Base-by-base conservation (phyloP, 2,329 filamentous ascomycete species). In the Rhinocladiella similis region DNA sequence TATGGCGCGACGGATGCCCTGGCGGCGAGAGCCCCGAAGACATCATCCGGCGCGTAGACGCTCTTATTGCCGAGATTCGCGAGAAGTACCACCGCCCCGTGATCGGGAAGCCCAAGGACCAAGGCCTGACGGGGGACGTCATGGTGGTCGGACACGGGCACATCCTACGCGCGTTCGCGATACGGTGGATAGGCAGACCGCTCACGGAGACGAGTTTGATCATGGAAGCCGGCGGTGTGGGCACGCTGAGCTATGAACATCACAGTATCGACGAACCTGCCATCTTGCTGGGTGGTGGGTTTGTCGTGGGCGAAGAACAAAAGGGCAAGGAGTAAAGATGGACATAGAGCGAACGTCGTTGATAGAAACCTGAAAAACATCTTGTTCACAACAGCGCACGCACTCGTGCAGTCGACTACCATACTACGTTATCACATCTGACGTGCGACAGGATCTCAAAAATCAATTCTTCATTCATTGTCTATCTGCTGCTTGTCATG, bases 121-220 rank as follows among this genome's bases (percentile, higher is more conserved):
- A 68, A 9, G 41, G 48, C n/a, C 39, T 57, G 39, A 59, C 54
- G 22, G 76, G 83, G 14, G 89, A 93, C 71, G 84, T 93, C 16
- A 72, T 93, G 20, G 79, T 96, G 47, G 90, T 97, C 5, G 92
- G 90, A 19, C 92, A 97, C 69, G 92, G 92, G 0, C 92, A 96
- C 74, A 93, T 96, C 54, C 76, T 97, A 51, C 81, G 92, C 14
- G 90, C 90, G 0, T 91, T 97, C 70, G 91, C 92, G 5, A 90
- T 93, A 78, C 81, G 91, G 29, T 97, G 92, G 92, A 82, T 86
- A 0, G 84, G 85, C 0, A 88, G 88, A 75, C 79, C 83, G 12
- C 77, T 97, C 56, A 82, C 84, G 53, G 86, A 91, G 48, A 91
- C 90, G 38, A 83, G 86, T 5, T 85, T 97, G 69, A 78, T 96